phyloP scores from a whole-genome alignment of 2,329 filamentous ascomycete genomes.

The Colletotrichum gigasporum region DNA sequence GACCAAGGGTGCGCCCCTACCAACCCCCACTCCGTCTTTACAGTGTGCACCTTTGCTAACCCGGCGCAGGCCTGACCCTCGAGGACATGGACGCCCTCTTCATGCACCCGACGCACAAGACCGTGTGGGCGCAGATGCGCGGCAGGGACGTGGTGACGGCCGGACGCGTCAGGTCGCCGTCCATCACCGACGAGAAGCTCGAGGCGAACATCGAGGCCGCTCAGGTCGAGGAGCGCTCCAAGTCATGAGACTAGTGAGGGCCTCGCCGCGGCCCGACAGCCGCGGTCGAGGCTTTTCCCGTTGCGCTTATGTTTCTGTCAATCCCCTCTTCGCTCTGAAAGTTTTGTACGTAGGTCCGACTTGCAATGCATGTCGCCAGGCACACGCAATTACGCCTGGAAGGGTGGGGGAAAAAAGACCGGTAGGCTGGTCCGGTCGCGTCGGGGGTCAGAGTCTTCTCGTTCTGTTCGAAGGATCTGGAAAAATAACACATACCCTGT shows the following conservation, averaged over 20 bases:
- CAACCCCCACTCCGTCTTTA: no score
- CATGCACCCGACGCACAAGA: slow-evolving; percentile 41
- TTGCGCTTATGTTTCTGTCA: not conserved
- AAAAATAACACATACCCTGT: not conserved
- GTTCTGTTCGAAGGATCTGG: not conserved
- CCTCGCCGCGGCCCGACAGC: not conserved
- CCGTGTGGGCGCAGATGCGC: slow-evolving; percentile 40
- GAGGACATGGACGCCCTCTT: slow-evolving; percentile 56
- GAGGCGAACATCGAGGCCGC: slow-evolving; percentile 28
- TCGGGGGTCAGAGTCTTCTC: not conserved
- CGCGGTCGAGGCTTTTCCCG: not conserved
- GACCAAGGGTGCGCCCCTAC: slow-evolving; percentile 52
- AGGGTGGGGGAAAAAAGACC: not conserved
- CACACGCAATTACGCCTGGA: not conserved
- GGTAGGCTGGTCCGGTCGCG: no score
- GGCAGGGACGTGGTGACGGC: slow-evolving; percentile 14
- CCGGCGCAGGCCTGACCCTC: slow-evolving; percentile 46
- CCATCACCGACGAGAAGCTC: slow-evolving; percentile 27
- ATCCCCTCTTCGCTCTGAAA: not conserved
- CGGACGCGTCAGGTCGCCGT: slow-evolving; percentile 17
- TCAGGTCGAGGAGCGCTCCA: slow-evolving; percentile 19
- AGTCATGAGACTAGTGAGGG: slow-evolving; percentile 10
- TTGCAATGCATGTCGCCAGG: not conserved
- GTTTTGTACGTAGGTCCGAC: not conserved
- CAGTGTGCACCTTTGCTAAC: not conserved